These are phyloP conservation scores for Termitomyces sp. DNA, from an alignment of 768 basidiomycete species.

Conservation along the genomic window DNA sequence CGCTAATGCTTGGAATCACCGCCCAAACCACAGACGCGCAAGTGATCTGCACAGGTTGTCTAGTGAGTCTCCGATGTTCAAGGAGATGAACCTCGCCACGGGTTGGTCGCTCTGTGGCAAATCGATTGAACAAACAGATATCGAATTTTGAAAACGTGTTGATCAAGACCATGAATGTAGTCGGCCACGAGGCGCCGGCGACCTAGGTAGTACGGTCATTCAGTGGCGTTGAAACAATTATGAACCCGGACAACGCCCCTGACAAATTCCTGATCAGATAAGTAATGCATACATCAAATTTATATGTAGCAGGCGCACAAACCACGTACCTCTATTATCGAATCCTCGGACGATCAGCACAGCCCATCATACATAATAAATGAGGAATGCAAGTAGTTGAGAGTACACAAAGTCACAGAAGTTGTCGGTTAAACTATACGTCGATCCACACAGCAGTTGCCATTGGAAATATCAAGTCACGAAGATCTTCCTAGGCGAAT, in stretches of 20 bases:
- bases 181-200: neutral
- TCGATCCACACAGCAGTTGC: neutral
- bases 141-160: neutral
- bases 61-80: neutral
- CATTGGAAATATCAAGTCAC: neutral
- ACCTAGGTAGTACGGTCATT: neutral
- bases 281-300: neutral
- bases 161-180: neutral
- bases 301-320: neutral
- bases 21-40: neutral
- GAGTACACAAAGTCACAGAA: neutral
- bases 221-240: neutral
- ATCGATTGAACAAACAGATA: neutral
- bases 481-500: neutral
- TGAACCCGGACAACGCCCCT: neutral
- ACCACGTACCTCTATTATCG: neutral
- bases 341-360: too few relatives aligned
- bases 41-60: neutral
- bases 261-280: neutral
- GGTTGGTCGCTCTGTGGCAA: neutral
- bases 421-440: neutral
- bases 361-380: neutral
- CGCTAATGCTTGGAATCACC: neutral
- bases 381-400: neutral
- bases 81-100: neutral